These are phyloP conservation scores for Caryopteris hybrid DNA, from an alignment of 305 asterid genomes.

Conservation along the genomic window DNA sequence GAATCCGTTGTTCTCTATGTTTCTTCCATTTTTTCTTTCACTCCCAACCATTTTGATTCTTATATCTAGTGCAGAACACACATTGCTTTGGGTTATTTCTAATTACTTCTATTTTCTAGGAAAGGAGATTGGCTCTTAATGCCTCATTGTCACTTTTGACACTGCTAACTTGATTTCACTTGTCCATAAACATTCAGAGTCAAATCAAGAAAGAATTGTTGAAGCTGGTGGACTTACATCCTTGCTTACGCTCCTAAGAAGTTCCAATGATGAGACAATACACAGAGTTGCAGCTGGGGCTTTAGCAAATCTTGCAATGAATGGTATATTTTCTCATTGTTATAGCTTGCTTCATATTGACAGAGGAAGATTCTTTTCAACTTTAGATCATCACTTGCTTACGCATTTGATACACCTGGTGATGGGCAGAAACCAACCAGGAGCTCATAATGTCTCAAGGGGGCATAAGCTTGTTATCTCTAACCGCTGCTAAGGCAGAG, in stretches of 20 bases:
- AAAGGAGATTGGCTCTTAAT: not conserved
- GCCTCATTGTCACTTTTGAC: not conserved
- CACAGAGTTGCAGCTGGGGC: constrained; percentile 94
- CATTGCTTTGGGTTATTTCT: not conserved
- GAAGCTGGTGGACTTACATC: constrained; percentile 85
- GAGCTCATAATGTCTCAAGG: constrained; percentile 83
- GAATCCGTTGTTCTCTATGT: not conserved
- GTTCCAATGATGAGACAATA: constrained; percentile 65
- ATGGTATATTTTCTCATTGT: constrained; percentile 43
- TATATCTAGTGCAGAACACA: not conserved
- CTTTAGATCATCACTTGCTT: not conserved
- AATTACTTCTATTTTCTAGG: not conserved
- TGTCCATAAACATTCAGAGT: constrained; percentile 41
- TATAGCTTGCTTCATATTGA: not conserved
- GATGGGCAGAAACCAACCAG: constrained; percentile 70
- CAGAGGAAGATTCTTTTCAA: not conserved
- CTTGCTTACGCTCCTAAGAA: constrained; percentile 58
- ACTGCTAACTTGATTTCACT: not conserved
- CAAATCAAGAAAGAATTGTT: constrained; percentile 83
- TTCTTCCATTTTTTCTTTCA: not conserved
- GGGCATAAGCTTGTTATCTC: constrained; percentile 61
- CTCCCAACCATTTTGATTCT: not conserved
- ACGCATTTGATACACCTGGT: constrained; percentile 12
- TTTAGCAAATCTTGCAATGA: constrained; percentile 92
- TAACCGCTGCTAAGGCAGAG: constrained; percentile 64